Conservation (phyloP, 176 grass and related monocot genomes). For the Cocos nucifera region DNA sequence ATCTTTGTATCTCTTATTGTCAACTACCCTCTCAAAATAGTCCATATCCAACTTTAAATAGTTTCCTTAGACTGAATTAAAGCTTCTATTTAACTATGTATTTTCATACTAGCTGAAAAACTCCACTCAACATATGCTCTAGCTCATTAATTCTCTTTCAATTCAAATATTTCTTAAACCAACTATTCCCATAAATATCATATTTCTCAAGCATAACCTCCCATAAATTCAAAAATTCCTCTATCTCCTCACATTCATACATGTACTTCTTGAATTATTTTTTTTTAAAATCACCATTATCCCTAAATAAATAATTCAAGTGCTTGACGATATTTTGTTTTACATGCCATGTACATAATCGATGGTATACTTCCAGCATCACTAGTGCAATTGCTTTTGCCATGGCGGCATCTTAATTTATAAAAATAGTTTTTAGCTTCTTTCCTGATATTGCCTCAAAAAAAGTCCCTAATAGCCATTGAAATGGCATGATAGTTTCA, state of each 20-base stretch:
- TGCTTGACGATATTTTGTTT: slow-evolving; percentile 36
- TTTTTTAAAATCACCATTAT: slow-evolving; percentile 41
- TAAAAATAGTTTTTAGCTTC: too few relatives aligned
- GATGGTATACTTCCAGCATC: slow-evolving; percentile 46
- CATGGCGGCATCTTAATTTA: too few relatives aligned
- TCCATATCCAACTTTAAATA: slow-evolving; percentile 35
- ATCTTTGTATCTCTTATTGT: slow-evolving; percentile 35
- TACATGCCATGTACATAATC: slow-evolving; percentile 35
- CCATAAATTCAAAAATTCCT: slow-evolving; percentile 38
- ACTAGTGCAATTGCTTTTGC: slow-evolving; percentile 30
- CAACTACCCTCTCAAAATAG: neutral
- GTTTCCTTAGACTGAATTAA: slow-evolving; percentile 22
- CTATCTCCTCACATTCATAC: slow-evolving; percentile 22
- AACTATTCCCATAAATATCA: slow-evolving; percentile 24
- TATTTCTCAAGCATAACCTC: slow-evolving; percentile 48
- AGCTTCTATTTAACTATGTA: slow-evolving; percentile 32
- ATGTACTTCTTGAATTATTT: slow-evolving; percentile 60
- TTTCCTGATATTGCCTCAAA: too few relatives aligned
- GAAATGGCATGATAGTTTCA: too few relatives aligned
- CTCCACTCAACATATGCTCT: slow-evolving; percentile 35
- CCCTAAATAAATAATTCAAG: slow-evolving; percentile 27
- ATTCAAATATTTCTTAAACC: slow-evolving; percentile 52
- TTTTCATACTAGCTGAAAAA: slow-evolving; percentile 60
- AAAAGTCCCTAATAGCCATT: too few relatives aligned
- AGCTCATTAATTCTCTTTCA: slow-evolving; percentile 61